Base-by-base conservation (phyloP, 495 filamentous ascomycete species). In the Neurospora pannonica region DNA sequence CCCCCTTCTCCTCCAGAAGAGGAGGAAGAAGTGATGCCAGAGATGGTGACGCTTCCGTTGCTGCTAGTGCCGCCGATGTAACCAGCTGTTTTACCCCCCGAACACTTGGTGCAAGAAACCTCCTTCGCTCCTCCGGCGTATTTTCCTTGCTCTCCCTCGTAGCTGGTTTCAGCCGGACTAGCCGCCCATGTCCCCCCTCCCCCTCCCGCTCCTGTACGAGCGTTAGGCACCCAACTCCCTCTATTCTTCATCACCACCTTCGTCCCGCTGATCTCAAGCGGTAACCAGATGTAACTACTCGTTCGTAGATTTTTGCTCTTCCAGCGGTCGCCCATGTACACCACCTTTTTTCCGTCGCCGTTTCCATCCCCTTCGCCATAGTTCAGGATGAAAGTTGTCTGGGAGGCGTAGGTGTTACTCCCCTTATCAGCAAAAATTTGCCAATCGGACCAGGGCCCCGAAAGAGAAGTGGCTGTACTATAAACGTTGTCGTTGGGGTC, bases 271-370 rank as follows among this genome's bases (percentile, higher is more conserved):
- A 92, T 84, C 5, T 75, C 84, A 2, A 92, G 81, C 5, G 90
- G 90, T 0, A 92, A 85, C 90, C 90, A 92, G 38, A 92, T 81
- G 77, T 92, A 92, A 6, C 89, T 89, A 48, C 84, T 86, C 31
- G 86, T 80, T 85, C 87, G 87, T 0, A 92, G 83, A 77, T 92
- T 90, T 21, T 75, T 73, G 21, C 83, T 85, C 3, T 87, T 77
- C 90, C 90, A 92, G 6, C 90, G 85, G 80, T 92, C 90, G 70
- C 90, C 90, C 83, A 92, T 87, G 80, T 92, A 92, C 72, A 89
- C 89, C 67, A 79, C 81, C n/a, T 73, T 80, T 71, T 80, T 77
- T 70, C 79, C 74, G 74, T 81, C 79, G 42, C 34, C 34, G 34
- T 37, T 37, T 6, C 36, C 36, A 85, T 79, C 1, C 6, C 43